Evolutionary conservation across 805 yeast genomes (phyloP), one percentile per base, ranked within the genome.

Genomic region (Yamadazyma tumulicola): DNA sequence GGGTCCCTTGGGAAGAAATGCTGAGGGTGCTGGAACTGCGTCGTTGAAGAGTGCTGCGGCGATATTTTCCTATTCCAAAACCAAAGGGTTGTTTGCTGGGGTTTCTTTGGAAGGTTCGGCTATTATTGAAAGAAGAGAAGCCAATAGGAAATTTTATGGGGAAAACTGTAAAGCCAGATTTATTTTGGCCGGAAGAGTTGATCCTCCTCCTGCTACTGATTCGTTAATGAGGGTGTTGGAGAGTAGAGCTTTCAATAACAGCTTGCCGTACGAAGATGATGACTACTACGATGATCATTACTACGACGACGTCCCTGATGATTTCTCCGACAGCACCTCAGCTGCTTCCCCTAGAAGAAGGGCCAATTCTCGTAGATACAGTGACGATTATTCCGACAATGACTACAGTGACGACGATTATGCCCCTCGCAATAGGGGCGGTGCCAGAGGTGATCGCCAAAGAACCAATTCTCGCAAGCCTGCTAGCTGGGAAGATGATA

Each of bases 41-140:
- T 86, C 96, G 4, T 61, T 87, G 37, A 82, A 81, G 48, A 72
- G 82, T 34, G 93, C 88, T 4, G 85, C 97, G 4, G 95, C 97
- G 5, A 81, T 91, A 12, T 91, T 91, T 56, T 69, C 97, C 1
- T 91, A 93, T 63, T 86, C 97, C 9, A 91, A 93, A 61, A 88
- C 96, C 3, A 91, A 93, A 59, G 98, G 98, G 44, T 72, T 93
- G 32, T 91, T 86, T 64, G 98, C 98, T 0, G 98, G 98, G 54
- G 94, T 91, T 13, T 91, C 97, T 1, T 74, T 91, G 34, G 98
- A 91, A 64, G 98, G 98, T 19, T 88, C 97, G 1, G 95, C 91
- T 11, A 77, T 93, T 39, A 72, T 93, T n/a, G 98, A 93, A 63
- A 83, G 98, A 67, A 77, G 97, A 63, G 97, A 93, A 51, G 96